Percentiles rank a stretch among this genome's conserved stretches.
Conservation (phyloP, 495 filamentous ascomycete species). For the Penicillium mononematosum region DNA sequence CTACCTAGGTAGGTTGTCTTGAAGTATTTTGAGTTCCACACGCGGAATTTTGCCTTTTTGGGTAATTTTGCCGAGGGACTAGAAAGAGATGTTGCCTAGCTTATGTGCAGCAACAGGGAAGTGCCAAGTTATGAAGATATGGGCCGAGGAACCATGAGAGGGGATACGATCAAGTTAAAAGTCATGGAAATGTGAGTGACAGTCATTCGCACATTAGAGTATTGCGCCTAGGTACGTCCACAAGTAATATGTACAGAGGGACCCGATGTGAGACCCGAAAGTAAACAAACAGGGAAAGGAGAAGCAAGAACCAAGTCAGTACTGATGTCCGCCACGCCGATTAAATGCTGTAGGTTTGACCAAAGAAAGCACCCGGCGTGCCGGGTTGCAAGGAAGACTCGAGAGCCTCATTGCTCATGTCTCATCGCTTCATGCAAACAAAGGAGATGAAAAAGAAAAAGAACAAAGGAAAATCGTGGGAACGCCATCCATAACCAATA, state of each 20-base stretch:
- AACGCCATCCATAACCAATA: slow-evolving; percentile 23
- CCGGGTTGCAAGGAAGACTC: slow-evolving; percentile 15
- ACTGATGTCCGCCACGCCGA: slow-evolving; percentile 25
- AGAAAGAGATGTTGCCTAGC: too few relatives aligned
- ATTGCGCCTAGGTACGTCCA: slow-evolving; percentile 7
- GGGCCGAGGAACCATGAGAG: too few relatives aligned
- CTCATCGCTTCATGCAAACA: slow-evolving; percentile 32
- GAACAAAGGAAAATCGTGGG: slow-evolving; percentile 21
- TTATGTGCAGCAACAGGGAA: too few relatives aligned
- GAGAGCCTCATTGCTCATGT: slow-evolving; percentile 28
- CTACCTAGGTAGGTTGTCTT: too few relatives aligned
- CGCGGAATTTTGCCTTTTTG: too few relatives aligned
- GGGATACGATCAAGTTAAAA: neutral
- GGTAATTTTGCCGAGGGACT: too few relatives aligned
- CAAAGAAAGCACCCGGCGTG: slow-evolving; percentile 13
- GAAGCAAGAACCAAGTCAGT: slow-evolving; percentile 23
- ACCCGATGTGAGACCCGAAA: slow-evolving; percentile 10
- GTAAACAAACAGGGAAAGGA: slow-evolving; percentile 16
- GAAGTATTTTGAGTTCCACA: too few relatives aligned
- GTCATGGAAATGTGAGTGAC: neutral
- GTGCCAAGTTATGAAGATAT: too few relatives aligned
- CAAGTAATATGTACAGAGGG: slow-evolving; percentile 25
- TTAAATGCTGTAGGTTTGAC: slow-evolving; percentile 32
- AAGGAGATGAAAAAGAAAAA: slow-evolving; percentile 6
- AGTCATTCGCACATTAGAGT: slow-evolving; percentile 6